Percentiles rank a stretch among this genome's conserved stretches.
Conservation (phyloP, 2,329 filamentous ascomycete species). For the Monilinia aucupariae region DNA sequence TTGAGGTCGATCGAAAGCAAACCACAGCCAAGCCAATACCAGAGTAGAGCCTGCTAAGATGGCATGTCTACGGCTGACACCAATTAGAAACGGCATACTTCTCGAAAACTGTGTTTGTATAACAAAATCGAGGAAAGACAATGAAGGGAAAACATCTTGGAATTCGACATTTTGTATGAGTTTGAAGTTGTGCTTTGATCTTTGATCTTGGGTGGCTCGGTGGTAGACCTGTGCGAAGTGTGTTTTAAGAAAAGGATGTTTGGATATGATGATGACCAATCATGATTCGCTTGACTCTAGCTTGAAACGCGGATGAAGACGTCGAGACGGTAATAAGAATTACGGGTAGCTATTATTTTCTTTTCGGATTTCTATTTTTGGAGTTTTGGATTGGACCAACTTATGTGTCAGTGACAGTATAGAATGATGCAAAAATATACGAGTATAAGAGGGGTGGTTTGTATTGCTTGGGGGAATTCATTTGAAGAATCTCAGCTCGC, state of each 20-base stretch:
- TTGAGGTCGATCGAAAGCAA: slow-evolving; percentile 23
- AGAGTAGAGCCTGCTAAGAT: slow-evolving; percentile 20
- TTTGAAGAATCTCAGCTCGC: too few species aligned
- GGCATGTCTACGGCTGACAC: slow-evolving; percentile 25
- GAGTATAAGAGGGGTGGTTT: too few species aligned
- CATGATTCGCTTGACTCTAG: neutral
- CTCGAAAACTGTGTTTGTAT: neutral
- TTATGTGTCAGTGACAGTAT: too few species aligned
- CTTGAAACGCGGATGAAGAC: slow-evolving; percentile 11
- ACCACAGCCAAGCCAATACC: slow-evolving; percentile 26
- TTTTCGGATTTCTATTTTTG: neutral
- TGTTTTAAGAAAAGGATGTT: slow-evolving; percentile 16
- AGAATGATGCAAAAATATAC: too few species aligned
- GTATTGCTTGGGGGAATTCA: too few species aligned
- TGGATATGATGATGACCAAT: slow-evolving; percentile 5
- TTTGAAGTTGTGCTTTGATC: slow-evolving; percentile 17
- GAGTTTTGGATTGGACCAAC: too few species aligned
- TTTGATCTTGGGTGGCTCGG: neutral
- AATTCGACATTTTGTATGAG: slow-evolving; percentile 4
- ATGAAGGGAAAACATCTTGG: neutral
- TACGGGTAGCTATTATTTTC: neutral
- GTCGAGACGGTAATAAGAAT: neutral
- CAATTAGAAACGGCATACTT: slow-evolving; percentile 10
- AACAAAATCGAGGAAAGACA: neutral
- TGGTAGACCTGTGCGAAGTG: slow-evolving; percentile 13